Evolutionary conservation across 176 grass and related monocot genomes (phyloP), one percentile per base, ranked within the genome.

Genomic region (Themeda triandra): DNA sequence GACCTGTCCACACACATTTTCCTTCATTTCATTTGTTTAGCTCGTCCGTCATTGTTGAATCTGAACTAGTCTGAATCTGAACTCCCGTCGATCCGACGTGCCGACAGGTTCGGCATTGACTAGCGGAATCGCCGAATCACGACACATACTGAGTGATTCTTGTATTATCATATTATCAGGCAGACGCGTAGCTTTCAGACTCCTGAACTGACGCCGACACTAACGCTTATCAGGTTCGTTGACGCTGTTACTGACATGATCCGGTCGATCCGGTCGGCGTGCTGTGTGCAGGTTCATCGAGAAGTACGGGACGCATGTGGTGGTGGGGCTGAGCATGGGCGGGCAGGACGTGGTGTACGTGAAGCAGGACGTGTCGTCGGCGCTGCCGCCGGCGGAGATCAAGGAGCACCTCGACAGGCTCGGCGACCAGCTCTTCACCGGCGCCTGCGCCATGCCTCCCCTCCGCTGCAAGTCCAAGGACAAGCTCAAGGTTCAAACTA

Each of bases 321-420:
- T 95, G 46, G 88, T 91, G 25, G 95, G 91, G 63, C 87, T 98
- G 54, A 93, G 95, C 88, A 91, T 98, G 82, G 95, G 95, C 85
- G 95, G 95, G 27, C 88, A 95, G 69, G 95, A 98, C 83, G 92
- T 95, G 66, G 87, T 95, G 35, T 90, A 92, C 77, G 91, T 93
- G 75, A 87, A 92, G 81, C 95, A 98, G 78, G 63, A 88, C 62
- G 85, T n/a, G 42, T 93, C 91, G 36, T 98, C 95, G 69, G 62
- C 66, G 33, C 81, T 95, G 25, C 68, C 92, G 54, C 89, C 82
- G 76, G 69, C 86, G 45, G 89, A 95, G 79, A 92, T 98, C 81
- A 93, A 91, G 80, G 82, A 84, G 28, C 89, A 98, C 8, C 83
- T 98, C 3, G 92, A 98, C 80, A 91, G 59, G 62, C 92, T 98